Conservation (phyloP, 192 early-diverging fungal species). For the Funneliformis geosporum region DNA sequence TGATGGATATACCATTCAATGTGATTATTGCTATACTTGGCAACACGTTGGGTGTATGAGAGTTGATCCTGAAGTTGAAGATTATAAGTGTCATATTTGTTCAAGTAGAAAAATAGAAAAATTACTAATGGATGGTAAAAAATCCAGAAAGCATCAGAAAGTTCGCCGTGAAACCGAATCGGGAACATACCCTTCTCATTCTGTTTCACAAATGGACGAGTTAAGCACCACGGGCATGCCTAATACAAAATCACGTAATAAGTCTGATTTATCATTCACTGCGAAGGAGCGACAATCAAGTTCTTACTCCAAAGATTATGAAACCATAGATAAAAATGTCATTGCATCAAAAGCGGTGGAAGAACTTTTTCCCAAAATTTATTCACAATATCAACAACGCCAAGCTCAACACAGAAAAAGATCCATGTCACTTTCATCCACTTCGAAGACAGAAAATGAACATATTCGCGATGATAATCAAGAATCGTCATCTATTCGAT, state of each 20-base stretch:
- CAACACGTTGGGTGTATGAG: constrained; percentile 91
- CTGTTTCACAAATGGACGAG: constrained; percentile 32
- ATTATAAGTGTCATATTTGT: constrained; percentile 75
- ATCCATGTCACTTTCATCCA: constrained; percentile 42
- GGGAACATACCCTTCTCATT: background rate
- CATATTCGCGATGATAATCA: constrained; percentile 23
- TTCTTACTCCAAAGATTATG: constrained; percentile 27
- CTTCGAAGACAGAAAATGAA: constrained; percentile 37
- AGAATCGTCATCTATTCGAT: constrained; percentile 35
- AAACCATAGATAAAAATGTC: constrained; percentile 42
- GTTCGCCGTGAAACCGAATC: constrained; percentile 18
- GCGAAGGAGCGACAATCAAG: background rate
- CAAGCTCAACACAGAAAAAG: constrained; percentile 45
- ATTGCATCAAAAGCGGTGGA: constrained; percentile 45
- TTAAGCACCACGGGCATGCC: constrained; percentile 35
- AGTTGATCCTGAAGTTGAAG: constrained; percentile 53
- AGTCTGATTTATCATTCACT: background rate
- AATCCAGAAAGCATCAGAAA: constrained; percentile 47
- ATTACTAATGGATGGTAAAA: constrained; percentile 56
- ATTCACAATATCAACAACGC: constrained; percentile 43
- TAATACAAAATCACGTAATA: constrained; percentile 39
- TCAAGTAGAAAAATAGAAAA: constrained; percentile 83
- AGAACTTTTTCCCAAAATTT: constrained; percentile 41
- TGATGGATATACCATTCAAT: constrained; percentile 97
- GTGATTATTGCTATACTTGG: constrained; percentile 93